Conservation (phyloP, 352 stramenopile genomes). For the Phytophthora tubulina region DNA sequence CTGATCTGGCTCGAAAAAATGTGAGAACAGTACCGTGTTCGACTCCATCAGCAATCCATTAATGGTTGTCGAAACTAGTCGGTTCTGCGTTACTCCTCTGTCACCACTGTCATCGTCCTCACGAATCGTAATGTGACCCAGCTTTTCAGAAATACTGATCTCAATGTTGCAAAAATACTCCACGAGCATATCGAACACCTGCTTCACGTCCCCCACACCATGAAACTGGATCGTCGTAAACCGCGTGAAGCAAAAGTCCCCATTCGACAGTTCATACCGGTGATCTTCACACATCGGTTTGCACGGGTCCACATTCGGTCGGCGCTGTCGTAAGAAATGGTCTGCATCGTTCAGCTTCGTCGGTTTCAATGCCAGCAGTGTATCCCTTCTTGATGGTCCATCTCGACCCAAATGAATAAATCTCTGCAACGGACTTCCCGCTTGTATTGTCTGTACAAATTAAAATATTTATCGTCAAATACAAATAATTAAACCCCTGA, state of each 20-base stretch:
- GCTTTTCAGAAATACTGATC: slow-evolving; percentile 53
- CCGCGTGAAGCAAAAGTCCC: slow-evolving; percentile 40
- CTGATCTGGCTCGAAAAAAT: slow-evolving; percentile 34
- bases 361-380: slow-evolving; percentile 32
- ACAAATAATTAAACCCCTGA: not conserved
- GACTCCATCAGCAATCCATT: slow-evolving; percentile 47
- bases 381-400: slow-evolving; percentile 19
- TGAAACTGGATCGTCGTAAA: slow-evolving; percentile 49
- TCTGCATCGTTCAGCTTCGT: slow-evolving; percentile 44
- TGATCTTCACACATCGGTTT: slow-evolving; percentile 45
- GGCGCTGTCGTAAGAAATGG: slow-evolving; percentile 41
- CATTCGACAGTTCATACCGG: slow-evolving; percentile 38
- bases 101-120: slow-evolving; percentile 46
- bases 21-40: slow-evolving; percentile 47
- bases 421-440: slow-evolving; percentile 44
- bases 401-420: slow-evolving; percentile 39
- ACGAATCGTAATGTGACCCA: slow-evolving; percentile 51
- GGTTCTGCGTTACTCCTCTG: slow-evolving; percentile 43
- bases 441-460: slow-evolving; percentile 42
- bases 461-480: not conserved
- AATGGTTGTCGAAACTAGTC: slow-evolving; percentile 45
- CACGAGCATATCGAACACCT: slow-evolving; percentile 50
- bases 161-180: slow-evolving; percentile 51
- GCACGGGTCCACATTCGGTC: slow-evolving; percentile 41
- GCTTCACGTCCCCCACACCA: slow-evolving; percentile 34